A percentile compares a stretch with the other conserved stretches of the same genome.
Conservation (phyloP, 164 flowering plant genomes). For the Stephania japonica region DNA sequence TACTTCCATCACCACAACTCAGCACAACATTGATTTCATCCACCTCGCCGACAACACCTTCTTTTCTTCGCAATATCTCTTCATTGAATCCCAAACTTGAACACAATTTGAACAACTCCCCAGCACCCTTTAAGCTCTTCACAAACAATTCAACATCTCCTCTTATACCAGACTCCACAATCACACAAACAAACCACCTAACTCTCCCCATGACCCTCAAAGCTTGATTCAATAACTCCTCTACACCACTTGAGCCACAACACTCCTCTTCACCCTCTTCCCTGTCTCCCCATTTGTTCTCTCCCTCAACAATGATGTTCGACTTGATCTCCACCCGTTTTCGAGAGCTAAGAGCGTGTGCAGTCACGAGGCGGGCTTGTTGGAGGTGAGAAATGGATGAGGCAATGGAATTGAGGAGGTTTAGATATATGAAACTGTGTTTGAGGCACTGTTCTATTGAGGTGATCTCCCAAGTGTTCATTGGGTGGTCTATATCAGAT, state of each 20-base stretch:
- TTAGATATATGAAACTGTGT: slow-evolving; percentile 36
- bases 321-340: slow-evolving; percentile 1
- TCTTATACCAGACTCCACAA: slow-evolving; percentile 31
- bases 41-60: slow-evolving; percentile 25
- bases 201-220: slow-evolving; percentile 25
- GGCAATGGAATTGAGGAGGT: slow-evolving; percentile 32
- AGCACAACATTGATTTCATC: slow-evolving; percentile 32
- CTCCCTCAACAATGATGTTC: slow-evolving; percentile 1
- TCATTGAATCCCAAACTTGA: slow-evolving; percentile 17
- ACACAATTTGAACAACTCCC: slow-evolving; percentile 10
- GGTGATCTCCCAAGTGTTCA: slow-evolving; percentile 33
- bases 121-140: slow-evolving; percentile 21
- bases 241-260: slow-evolving; percentile 13
- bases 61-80: slow-evolving; percentile 8
- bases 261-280: slow-evolving; percentile 9
- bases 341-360: slow-evolving; percentile 27
- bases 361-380: slow-evolving; percentile 29
- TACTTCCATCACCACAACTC: slow-evolving; percentile 13
- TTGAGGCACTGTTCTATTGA: slow-evolving; percentile 35
- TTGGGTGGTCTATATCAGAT: slow-evolving; percentile 36
- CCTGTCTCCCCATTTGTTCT: neutral
- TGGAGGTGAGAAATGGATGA: slow-evolving; percentile 38
- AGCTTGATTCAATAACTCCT: slow-evolving; percentile 32
- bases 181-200: slow-evolving; percentile 32
- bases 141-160: slow-evolving; percentile 29